Conservation (phyloP, 441 rosid genomes). For the Biscutella laevigata region DNA sequence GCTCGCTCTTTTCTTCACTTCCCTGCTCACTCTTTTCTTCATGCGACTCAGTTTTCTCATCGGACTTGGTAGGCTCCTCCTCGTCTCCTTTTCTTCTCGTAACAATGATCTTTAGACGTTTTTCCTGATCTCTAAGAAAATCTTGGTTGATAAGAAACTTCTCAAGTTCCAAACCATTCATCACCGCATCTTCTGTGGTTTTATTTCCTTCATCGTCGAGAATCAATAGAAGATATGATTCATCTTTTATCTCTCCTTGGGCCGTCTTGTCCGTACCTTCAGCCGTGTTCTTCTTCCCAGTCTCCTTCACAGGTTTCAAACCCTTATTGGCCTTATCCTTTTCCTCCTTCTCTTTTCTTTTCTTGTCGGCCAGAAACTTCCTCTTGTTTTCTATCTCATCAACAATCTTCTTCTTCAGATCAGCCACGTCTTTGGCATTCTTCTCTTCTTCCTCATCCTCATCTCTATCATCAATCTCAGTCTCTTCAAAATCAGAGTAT, state of each 20-base stretch:
- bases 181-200: slow-evolving; percentile 6
- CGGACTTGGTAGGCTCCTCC: neutral
- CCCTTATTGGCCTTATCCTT: neutral
- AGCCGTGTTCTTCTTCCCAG: too few relatives aligned
- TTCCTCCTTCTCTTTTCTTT: neutral
- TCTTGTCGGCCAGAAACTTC: neutral
- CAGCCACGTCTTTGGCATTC: neutral
- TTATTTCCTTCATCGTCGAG: slow-evolving; percentile 27
- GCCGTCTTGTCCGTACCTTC: too few relatives aligned
- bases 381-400: slow-evolving; percentile 5
- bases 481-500: slow-evolving; percentile 26
- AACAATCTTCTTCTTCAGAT: slow-evolving; percentile 8
- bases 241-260: neutral
- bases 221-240: slow-evolving; percentile 11
- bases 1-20: neutral
- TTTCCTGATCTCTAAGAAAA: neutral
- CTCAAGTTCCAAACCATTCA: neutral
- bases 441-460: slow-evolving; percentile 21
- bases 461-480: slow-evolving; percentile 28
- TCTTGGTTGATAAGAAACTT: neutral
- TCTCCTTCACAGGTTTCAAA: too few relatives aligned
- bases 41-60: neutral
- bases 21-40: neutral
- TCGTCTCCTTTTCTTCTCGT: slow-evolving; percentile 14
- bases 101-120: slow-evolving; percentile 15